Evolutionary conservation across 1,139 yeast species (phyloP), one percentile per base, ranked within the genome.

Genomic region (Blastobotrys arbuscula): DNA sequence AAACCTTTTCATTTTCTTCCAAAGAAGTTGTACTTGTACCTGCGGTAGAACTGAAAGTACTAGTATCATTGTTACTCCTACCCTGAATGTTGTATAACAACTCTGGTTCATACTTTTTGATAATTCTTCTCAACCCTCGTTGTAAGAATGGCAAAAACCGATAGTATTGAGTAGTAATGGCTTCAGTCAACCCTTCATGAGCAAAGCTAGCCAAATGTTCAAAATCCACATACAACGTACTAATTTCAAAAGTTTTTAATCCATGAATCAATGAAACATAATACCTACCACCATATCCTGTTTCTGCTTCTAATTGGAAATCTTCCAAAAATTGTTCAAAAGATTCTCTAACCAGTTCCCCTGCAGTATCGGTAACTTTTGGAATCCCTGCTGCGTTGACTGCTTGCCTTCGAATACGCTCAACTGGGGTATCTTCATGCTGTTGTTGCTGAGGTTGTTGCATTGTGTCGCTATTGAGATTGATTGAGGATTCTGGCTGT

Each of bases 261-360:
- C 88, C 82, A 44, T 84, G 84, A 47, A 94, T 78, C 65, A 89
- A 96, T 3, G 85, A 81, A 50, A 92, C 65, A 62, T 92, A 92
- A 34, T 81, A 73, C 53, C 73, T 76, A 3, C 85, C 87, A 24
- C 65, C 69, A 23, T 65, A 63, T 20, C 63, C 66, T 16, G 51
- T 53, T n/a, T 58, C 50, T 31, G 53, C 53, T 7, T 57, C 61
- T 51, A 77, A 79, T 9, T 67, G 69, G 59, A 73, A 87, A 41
- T 79, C 84, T 63, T 84, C 87, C 53, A 92, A 69, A 63, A 92
- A 92, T 57, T 77, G 79, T 64, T 89, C 96, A 65, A 92, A 92
- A 26, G 94, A 82, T 64, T 89, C 96, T 47, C 94, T 77, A 15
- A 92, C 97, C 59, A 88, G 87, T 63, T 90, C 97, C 53, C 96